Evolutionary conservation across 176 grass and related monocot genomes (phyloP).

Genomic region (Phoenix roebelenii): DNA sequence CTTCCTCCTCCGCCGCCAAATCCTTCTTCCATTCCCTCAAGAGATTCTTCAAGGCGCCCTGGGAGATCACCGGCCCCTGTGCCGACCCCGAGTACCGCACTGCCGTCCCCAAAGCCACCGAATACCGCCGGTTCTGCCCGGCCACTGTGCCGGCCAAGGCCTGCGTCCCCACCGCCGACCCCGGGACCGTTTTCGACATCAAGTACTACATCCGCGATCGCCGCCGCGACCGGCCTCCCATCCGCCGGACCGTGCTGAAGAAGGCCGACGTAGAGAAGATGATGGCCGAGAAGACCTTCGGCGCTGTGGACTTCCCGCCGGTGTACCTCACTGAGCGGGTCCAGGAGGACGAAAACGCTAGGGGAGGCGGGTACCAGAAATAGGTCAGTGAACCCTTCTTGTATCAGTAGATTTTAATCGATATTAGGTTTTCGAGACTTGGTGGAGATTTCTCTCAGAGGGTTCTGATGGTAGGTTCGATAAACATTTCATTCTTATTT

Average conservation of each 20-base stretch:
- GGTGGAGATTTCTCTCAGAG: too few species aligned
- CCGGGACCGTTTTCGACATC: conserved; percentile 84
- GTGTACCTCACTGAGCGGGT: conserved; percentile 48
- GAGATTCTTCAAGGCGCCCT: conserved; percentile 86
- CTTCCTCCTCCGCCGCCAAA: conserved; percentile 21
- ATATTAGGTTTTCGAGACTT: conserved; percentile 15
- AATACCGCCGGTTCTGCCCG: conserved; percentile 59
- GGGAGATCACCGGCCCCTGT: conserved; percentile 96
- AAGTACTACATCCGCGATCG: conserved; percentile 79
- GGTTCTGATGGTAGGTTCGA: too few species aligned
- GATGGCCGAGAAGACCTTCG: conserved; percentile 82
- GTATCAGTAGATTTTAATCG: not conserved
- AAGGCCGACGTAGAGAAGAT: conserved; percentile 66
- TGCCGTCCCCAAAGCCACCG: conserved; percentile 36
- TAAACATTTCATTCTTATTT: too few species aligned
- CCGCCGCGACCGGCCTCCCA: conserved; percentile 61
- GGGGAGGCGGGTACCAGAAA: conserved; percentile 72
- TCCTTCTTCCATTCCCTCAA: conserved; percentile 53
- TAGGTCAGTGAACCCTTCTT: conserved; percentile 21
- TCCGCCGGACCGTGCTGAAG: conserved; percentile 58
- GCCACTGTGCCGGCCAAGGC: conserved; percentile 35
- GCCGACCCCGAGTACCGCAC: conserved; percentile 60
- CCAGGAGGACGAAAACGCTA: conserved; percentile 58
- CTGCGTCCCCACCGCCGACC: conserved; percentile 57
- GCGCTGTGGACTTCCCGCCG: conserved; percentile 48